Percentiles rank a stretch among this genome's conserved stretches.
Evolutionary conservation across 768 basidiomycete species (phyloP).

Genomic region (Mycena epipterygia): DNA sequence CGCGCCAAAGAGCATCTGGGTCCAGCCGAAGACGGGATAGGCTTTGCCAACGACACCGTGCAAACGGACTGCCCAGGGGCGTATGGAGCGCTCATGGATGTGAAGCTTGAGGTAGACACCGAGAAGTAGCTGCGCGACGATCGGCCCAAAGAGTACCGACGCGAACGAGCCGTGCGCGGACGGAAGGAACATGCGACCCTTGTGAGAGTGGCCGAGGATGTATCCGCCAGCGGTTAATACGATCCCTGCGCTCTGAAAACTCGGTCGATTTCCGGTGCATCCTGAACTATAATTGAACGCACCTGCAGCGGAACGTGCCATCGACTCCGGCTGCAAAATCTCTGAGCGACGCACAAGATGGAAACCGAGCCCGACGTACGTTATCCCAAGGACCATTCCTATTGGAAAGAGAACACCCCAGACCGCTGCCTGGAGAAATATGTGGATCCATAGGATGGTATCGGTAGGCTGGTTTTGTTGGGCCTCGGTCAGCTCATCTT

Average conservation of each 20-base stretch:
- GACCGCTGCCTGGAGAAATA: slow-evolving; percentile 78
- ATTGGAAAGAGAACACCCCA: slow-evolving; percentile 93
- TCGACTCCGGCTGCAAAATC: slow-evolving; percentile 65
- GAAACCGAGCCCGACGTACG: slow-evolving; percentile 38
- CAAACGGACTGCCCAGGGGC: slow-evolving; percentile 76
- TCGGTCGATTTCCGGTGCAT: not conserved
- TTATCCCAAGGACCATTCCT: slow-evolving; percentile 82
- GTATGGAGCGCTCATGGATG: slow-evolving; percentile 80
- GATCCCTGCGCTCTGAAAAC: slow-evolving; percentile 70
- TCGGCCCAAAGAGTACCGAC: slow-evolving; percentile 73
- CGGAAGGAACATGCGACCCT: slow-evolving; percentile 80
- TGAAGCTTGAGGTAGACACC: slow-evolving; percentile 95
- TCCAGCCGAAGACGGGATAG: slow-evolving; percentile 91
- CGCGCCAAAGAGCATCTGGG: slow-evolving; percentile 90
- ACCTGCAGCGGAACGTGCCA: slow-evolving; percentile 95
- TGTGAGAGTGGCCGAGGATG: slow-evolving; percentile 89
- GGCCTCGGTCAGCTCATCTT: slow-evolving; percentile 75
- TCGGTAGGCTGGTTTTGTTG: slow-evolving; percentile 78
- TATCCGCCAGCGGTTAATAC: slow-evolving; percentile 80
- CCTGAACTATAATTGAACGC: slow-evolving; percentile 26
- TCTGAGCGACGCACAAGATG: not conserved
- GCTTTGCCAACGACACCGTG: slow-evolving; percentile 88
- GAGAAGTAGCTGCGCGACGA: slow-evolving; percentile 73
- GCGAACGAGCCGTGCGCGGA: slow-evolving; percentile 83
- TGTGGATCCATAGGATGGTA: slow-evolving; percentile 86